Evolutionary conservation across 2,329 filamentous ascomycete species (phyloP).

Genomic region (Botrytis porri): DNA sequence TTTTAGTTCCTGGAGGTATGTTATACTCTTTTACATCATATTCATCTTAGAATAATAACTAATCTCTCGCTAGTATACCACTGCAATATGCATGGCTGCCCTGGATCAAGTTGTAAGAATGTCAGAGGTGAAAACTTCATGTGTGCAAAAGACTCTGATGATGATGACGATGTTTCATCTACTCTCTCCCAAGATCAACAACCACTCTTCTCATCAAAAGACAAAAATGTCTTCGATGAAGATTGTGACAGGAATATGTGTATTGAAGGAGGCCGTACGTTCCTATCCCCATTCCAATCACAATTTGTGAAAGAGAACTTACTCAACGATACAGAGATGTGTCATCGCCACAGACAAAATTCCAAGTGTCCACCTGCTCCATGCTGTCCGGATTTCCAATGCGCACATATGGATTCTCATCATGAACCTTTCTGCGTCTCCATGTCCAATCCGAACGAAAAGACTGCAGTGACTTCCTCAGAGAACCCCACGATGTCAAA

Average conservation of each 20-base stretch:
- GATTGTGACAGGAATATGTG: background rate
- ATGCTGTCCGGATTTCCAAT: background rate
- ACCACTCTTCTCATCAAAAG: background rate
- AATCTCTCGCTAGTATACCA: background rate
- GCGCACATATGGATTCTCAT: background rate
- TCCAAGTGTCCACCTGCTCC: background rate
- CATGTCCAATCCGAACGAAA: background rate
- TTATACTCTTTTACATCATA: too few relatives aligned
- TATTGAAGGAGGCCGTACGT: background rate
- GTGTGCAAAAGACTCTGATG: background rate
- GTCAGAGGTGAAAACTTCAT: background rate
- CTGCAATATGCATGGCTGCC: slow-evolving; percentile 1
- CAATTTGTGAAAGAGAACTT: background rate
- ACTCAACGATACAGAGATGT: background rate
- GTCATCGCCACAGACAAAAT: background rate
- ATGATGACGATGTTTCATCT: background rate
- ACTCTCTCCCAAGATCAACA: background rate
- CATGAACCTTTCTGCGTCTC: background rate
- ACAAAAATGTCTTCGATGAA: background rate
- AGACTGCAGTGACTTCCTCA: background rate
- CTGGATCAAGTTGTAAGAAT: background rate
- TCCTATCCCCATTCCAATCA: too few relatives aligned
- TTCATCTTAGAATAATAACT: too few relatives aligned
- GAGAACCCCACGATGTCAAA: background rate
- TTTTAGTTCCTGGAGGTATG: background rate